These are phyloP conservation scores for Cinchona pubescens DNA, from an alignment of 257 asterid genomes.

Conservation along the genomic window DNA sequence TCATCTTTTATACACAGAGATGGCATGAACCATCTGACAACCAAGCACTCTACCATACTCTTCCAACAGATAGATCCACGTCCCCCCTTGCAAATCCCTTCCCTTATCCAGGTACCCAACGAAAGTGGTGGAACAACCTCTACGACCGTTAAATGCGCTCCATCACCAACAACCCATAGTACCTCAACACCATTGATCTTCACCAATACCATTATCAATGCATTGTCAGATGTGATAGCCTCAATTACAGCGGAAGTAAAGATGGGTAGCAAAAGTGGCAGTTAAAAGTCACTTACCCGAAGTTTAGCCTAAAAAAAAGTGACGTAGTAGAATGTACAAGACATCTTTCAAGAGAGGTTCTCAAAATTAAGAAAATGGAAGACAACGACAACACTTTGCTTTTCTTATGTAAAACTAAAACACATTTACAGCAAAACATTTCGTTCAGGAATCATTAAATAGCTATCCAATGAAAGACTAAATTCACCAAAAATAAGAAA, in stretches of 20 bases:
- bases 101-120: background rate
- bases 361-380: too few species aligned
- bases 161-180: background rate
- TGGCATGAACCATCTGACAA: background rate
- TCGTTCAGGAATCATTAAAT: background rate
- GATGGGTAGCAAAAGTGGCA: background rate
- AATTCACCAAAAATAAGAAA: background rate
- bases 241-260: background rate
- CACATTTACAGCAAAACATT: background rate
- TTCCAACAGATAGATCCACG: background rate
- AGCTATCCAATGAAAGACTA: background rate
- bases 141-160: background rate
- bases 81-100: background rate
- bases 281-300: background rate
- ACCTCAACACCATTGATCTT: background rate
- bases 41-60: background rate
- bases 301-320: background rate
- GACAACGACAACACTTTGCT: background rate
- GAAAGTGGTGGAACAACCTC: too few species aligned
- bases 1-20: background rate
- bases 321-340: background rate
- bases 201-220: background rate
- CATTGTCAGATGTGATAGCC: too few species aligned
- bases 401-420: too few species aligned
- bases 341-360: background rate